Percentiles rank a stretch among this genome's conserved stretches.
phyloP scores from a whole-genome alignment of 345 rosid species.

The Aquilaria sinensis region DNA sequence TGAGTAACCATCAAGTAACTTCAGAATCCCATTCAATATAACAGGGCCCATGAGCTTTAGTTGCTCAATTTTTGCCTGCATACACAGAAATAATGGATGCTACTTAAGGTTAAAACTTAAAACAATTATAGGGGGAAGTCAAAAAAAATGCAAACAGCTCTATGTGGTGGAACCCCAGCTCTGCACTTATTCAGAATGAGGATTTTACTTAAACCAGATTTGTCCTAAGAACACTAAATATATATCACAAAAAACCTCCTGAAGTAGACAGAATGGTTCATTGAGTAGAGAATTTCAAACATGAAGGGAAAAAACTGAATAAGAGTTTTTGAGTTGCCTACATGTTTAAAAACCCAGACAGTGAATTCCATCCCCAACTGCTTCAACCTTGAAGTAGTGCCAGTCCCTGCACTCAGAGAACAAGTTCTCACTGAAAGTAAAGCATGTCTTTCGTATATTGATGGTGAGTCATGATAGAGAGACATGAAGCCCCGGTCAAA shows the following conservation, averaged over 20 bases:
- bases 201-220: not conserved
- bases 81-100: conserved; percentile 6
- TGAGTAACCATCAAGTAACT: conserved; percentile 79
- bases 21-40: conserved; percentile 70
- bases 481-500: too few species aligned
- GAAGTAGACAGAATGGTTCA: too few species aligned
- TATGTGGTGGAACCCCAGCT: too few species aligned
- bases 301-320: conserved; percentile 13
- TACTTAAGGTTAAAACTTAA: not conserved
- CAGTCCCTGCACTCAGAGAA: conserved; percentile 37
- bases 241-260: too few species aligned
- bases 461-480: too few species aligned
- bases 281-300: not conserved
- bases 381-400: conserved; percentile 85
- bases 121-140: not conserved
- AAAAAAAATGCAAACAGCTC: not conserved
- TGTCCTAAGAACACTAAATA: not conserved
- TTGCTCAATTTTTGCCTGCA: conserved; percentile 78
- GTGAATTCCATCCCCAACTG: conserved; percentile 99
- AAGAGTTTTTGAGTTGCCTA: conserved; percentile 30
- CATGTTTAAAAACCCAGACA: conserved; percentile 98
- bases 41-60: conserved; percentile 94
- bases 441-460: too few species aligned
- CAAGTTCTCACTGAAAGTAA: too few species aligned
- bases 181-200: not conserved